Percentiles rank a stretch among this genome's conserved stretches.
These are phyloP conservation scores for Kockiozyma suomiensis DNA, from an alignment of 805 yeast genomes.

Conservation along the genomic window DNA sequence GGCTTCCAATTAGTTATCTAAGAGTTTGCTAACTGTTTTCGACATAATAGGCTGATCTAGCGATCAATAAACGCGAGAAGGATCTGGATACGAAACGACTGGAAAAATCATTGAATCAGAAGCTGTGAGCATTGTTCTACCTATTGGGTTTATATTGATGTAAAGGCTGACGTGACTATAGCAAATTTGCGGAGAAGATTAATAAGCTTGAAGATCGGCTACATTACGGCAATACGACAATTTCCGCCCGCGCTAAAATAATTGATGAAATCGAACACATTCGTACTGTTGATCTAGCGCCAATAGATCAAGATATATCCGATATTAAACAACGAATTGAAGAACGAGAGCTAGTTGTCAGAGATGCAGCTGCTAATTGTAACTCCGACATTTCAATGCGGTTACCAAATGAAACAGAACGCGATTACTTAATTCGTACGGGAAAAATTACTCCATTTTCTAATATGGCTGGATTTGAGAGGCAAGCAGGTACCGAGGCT, in stretches of 20 bases:
- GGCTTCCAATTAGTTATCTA: not conserved
- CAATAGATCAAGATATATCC: conserved; percentile 59
- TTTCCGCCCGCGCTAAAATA: conserved; percentile 63
- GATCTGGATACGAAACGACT: conserved; percentile 77
- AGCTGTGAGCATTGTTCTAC: conserved; percentile 37
- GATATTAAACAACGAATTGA: conserved; percentile 60
- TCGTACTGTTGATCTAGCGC: conserved; percentile 52
- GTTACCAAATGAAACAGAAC: conserved; percentile 73
- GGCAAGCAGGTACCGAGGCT: conserved; percentile 39
- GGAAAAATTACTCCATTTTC: conserved; percentile 97
- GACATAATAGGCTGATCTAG: conserved; percentile 62
- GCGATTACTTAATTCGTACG: conserved; percentile 79
- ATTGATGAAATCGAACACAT: conserved; percentile 58
- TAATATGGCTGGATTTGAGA: conserved; percentile 58
- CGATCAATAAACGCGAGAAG: conserved; percentile 60
- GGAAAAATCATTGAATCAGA: conserved; percentile 60
- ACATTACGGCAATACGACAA: conserved; percentile 56
- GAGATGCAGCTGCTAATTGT: conserved; percentile 1
- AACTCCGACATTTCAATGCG: conserved; percentile 39
- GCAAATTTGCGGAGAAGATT: conserved; percentile 50
- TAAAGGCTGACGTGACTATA: conserved; percentile 7
- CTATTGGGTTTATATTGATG: not conserved
- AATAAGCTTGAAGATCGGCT: conserved; percentile 53
- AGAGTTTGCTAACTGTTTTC: not conserved
- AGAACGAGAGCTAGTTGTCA: conserved; percentile 37